These are phyloP conservation scores for Coemansia sp. DNA, from an alignment of 192 early-diverging fungal genomes.

Conservation along the genomic window DNA sequence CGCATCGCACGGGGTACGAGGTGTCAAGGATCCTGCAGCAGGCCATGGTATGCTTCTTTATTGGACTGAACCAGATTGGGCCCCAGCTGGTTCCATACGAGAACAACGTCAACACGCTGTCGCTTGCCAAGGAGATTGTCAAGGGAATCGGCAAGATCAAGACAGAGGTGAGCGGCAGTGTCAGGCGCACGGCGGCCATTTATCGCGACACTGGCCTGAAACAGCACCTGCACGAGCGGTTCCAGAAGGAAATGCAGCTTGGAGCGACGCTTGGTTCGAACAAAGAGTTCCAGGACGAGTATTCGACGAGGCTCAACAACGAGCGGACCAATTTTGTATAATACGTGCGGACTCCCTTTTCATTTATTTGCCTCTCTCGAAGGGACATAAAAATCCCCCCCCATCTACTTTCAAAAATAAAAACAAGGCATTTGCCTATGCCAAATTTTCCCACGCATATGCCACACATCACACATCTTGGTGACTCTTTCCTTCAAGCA, in stretches of 20 bases:
- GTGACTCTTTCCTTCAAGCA: too few species aligned
- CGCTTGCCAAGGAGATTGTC: conserved; percentile 34
- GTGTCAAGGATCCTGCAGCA: conserved; percentile 47
- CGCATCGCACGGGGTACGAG: conserved; percentile 45
- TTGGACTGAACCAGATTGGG: conserved; percentile 51
- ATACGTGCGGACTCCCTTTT: too few species aligned
- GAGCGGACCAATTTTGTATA: conserved; percentile 9
- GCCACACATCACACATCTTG: too few species aligned
- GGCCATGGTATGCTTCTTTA: conserved; percentile 45
- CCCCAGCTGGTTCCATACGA: conserved; percentile 49
- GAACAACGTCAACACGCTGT: conserved; percentile 29
- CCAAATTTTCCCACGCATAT: too few species aligned
- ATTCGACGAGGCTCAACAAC: conserved; percentile 27
- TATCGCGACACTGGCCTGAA: conserved; percentile 28
- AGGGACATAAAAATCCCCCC: too few species aligned
- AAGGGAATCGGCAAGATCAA: conserved; percentile 15
- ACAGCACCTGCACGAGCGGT: conserved; percentile 21
- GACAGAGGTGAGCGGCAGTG: conserved; percentile 22
- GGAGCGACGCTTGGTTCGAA: conserved; percentile 41
- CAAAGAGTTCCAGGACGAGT: conserved; percentile 29
- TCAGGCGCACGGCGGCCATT: conserved; percentile 23
- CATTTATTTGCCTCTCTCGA: too few species aligned
- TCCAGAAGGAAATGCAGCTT: conserved; percentile 36
- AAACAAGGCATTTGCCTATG: too few species aligned
- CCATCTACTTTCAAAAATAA: too few species aligned